Evolutionary conservation across 495 filamentous ascomycete species (phyloP).

Genomic region (Tetracladium setigerum): DNA sequence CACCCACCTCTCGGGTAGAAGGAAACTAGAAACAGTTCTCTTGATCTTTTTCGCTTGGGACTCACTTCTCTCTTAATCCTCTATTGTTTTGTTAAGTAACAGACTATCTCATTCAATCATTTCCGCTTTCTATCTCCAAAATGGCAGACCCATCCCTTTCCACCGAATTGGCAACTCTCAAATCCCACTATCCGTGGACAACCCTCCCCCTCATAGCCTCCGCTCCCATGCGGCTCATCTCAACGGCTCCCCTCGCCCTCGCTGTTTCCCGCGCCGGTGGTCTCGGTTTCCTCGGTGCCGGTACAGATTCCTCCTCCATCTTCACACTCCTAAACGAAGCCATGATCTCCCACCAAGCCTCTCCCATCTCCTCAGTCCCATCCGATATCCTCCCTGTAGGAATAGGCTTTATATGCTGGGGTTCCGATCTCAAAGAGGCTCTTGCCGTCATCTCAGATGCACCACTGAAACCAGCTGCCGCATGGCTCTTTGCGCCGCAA

Average conservation of each 20-base stretch:
- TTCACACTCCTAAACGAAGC: constrained; percentile 3
- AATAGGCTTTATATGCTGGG: constrained; percentile 56
- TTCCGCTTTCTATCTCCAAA: too few species aligned
- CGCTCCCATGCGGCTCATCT: constrained; percentile 69
- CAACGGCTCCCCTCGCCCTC: constrained; percentile 48
- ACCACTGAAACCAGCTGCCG: constrained; percentile 50
- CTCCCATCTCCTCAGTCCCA: constrained; percentile 10
- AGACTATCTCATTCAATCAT: too few species aligned
- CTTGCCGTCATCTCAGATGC: constrained; percentile 34
- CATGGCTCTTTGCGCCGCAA: constrained; percentile 63
- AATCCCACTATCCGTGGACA: constrained; percentile 51
- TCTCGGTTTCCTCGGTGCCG: constrained; percentile 43
- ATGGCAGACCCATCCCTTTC: too few species aligned
- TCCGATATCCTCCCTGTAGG: constrained; percentile 44
- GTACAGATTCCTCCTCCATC: constrained; percentile 19
- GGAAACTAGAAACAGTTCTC: too few species aligned
- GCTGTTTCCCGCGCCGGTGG: constrained; percentile 51
- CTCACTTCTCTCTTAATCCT: too few species aligned
- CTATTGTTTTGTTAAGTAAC: too few species aligned
- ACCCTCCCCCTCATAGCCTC: constrained; percentile 51
- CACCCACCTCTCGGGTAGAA: too few species aligned
- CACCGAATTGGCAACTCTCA: background rate
- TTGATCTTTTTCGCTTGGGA: too few species aligned
- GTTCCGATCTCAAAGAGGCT: constrained; percentile 31
- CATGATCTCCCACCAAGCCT: background rate